Conservation (phyloP, 129 eudicot genomes). For the Centrapalus pauciflorus region DNA sequence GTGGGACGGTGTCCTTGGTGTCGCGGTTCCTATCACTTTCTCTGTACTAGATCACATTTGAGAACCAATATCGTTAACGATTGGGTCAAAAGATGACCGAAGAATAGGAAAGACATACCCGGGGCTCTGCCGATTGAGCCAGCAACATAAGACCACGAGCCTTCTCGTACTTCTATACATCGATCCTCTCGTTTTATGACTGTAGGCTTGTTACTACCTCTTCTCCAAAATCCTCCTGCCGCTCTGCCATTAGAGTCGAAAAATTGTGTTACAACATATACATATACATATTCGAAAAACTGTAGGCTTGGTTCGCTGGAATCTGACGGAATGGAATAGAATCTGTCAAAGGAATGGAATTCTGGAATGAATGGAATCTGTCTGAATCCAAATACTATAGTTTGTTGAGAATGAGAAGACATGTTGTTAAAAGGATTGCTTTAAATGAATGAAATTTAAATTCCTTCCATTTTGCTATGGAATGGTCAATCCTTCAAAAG, state of each 20-base stretch:
- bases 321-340: too few species aligned
- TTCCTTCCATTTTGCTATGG: too few species aligned
- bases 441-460: too few species aligned
- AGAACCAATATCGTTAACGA: conserved; percentile 10
- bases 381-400: too few species aligned
- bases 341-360: too few species aligned
- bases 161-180: conserved; percentile 69
- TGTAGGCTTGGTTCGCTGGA: too few species aligned
- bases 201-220: conserved; percentile 75
- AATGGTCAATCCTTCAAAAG: too few species aligned
- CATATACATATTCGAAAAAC: too few species aligned
- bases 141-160: conserved; percentile 80
- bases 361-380: too few species aligned
- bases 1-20: conserved; percentile 62
- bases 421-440: too few species aligned
- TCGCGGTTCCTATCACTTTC: conserved; percentile 89
- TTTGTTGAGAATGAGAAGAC: too few species aligned
- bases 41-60: conserved; percentile 52
- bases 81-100: neutral
- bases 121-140: conserved; percentile 87
- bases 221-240: conserved; percentile 85
- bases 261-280: neutral
- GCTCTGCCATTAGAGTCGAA: conserved; percentile 35
- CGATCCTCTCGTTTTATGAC: conserved; percentile 80
- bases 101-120: conserved; percentile 36